A percentile compares a stretch with the other conserved stretches of the same genome.
Conservation (phyloP, 1,284 basidiomycete genomes). For the Schizopora paradoxa region DNA sequence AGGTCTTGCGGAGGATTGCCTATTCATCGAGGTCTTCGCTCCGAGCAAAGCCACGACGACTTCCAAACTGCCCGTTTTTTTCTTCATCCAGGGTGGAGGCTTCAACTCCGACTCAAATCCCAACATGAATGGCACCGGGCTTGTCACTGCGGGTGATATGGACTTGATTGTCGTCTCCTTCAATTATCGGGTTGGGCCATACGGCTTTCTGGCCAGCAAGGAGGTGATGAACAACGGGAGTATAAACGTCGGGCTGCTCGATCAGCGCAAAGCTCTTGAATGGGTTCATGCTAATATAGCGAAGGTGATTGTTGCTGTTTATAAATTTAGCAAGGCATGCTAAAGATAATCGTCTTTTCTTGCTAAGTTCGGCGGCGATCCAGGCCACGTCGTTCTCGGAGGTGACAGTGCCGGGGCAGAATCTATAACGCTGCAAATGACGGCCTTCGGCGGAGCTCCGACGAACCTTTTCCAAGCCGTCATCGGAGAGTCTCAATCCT, state of each 20-base stretch:
- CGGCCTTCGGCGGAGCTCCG: conserved; percentile 43
- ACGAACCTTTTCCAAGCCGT: conserved; percentile 21
- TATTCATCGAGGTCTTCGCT: conserved; percentile 34
- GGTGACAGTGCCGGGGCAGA: conserved; percentile 59
- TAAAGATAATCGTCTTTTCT: neutral
- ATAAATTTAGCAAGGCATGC: too few relatives aligned
- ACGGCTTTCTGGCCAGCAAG: conserved; percentile 40
- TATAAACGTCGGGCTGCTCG: conserved; percentile 41
- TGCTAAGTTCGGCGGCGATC: conserved; percentile 56
- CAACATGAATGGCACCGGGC: conserved; percentile 12
- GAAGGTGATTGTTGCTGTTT: too few relatives aligned
- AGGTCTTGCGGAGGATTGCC: conserved; percentile 31
- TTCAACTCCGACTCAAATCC: conserved; percentile 8
- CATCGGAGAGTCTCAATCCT: conserved; percentile 20
- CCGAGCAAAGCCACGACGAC: conserved; percentile 21
- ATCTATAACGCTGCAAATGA: conserved; percentile 51
- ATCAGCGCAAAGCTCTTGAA: conserved; percentile 50
- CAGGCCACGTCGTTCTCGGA: conserved; percentile 49
- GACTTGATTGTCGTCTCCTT: conserved; percentile 41
- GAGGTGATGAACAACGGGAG: conserved; percentile 35
- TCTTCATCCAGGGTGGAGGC: conserved; percentile 65
- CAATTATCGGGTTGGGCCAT: conserved; percentile 40
- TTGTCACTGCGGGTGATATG: conserved; percentile 42
- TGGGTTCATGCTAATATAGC: conserved; percentile 56
- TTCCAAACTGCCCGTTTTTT: conserved; percentile 51